Base-by-base conservation (phyloP, 495 filamentous ascomycete species). In the Aspergillus carlsbadensis region DNA sequence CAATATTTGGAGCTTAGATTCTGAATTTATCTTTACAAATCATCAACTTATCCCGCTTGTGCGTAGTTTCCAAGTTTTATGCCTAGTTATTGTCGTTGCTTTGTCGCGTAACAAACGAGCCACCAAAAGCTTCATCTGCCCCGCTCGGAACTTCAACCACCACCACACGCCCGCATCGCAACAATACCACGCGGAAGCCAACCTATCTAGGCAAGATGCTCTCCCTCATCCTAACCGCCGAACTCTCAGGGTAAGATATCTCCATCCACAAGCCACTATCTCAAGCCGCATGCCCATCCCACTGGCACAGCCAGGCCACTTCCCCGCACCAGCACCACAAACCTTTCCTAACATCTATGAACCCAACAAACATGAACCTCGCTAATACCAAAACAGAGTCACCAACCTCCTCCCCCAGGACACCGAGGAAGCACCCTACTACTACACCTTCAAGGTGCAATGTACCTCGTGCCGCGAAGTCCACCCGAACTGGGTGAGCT, bases 361-460 rank as follows among this genome's bases (percentile, higher is more conserved):
- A 46, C 39, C n/a, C n/a, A n/a, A n/a, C n/a, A n/a, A n/a, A n/a
- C n/a, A n/a, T n/a, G n/a, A n/a, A n/a, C n/a, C n/a, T 36, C 54
- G 44, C 52, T 10, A 53, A 15, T 26, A 14, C 49, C 65, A 61
- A 29, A 64, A 43, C 61, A 98, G 95, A 8, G 90, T 99, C 17
- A 96, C 92, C 47, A 85, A 91, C 58, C 86, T 99, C 49, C 85
- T 83, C 51, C 95, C 94, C 1, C 76, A 87, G 57, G 94, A 99
- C 70, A 89, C 87, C 2, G 74, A 80, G 46, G 88, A 88, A 6
- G 82, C 79, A 51, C 90, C 90, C 0, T 98, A 96, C 75, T 94
- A 84, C 77, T 99, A 95, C 77, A 96, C 88, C 44, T 97, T 99
- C 83, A 90, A 87, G 65, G 93, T 99, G 39, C 88, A 96, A 77